These are phyloP conservation scores for Paecilomyces dactylethromorphus DNA, from an alignment of 2,329 filamentous ascomycete species.

Conservation along the genomic window DNA sequence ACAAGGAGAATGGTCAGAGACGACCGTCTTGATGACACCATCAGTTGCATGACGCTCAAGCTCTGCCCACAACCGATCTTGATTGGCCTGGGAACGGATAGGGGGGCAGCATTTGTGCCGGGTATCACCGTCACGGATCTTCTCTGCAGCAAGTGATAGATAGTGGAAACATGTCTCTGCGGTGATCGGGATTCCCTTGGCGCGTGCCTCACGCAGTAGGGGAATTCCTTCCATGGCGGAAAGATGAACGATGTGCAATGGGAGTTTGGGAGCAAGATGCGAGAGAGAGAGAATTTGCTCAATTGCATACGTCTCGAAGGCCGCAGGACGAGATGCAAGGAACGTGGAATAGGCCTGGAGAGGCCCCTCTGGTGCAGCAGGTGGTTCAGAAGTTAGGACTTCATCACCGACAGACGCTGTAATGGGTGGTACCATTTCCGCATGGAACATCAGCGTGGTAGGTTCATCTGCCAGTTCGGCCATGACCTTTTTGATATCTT, in stretches of 20 bases:
- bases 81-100: slow-evolving; percentile 74
- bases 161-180: slow-evolving; percentile 97
- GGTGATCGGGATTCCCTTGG: slow-evolving; percentile 72
- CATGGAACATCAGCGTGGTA: slow-evolving; percentile 97
- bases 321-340: slow-evolving; percentile 78
- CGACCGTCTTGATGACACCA: slow-evolving; percentile 83
- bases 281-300: slow-evolving; percentile 79
- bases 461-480: slow-evolving; percentile 68
- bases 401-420: slow-evolving; percentile 71
- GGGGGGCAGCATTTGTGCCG: slow-evolving; percentile 93
- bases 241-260: slow-evolving; percentile 88
- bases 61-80: slow-evolving; percentile 82
- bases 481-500: slow-evolving; percentile 76
- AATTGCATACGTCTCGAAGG: slow-evolving; percentile 87
- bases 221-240: slow-evolving; percentile 86
- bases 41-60: slow-evolving; percentile 53
- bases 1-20: slow-evolving; percentile 94
- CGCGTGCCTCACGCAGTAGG: slow-evolving; percentile 66
- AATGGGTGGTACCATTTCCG: slow-evolving; percentile 93
- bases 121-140: slow-evolving; percentile 77
- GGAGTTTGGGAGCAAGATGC: slow-evolving; percentile 70
- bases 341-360: slow-evolving; percentile 81
- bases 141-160: slow-evolving; percentile 74
- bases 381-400: slow-evolving; percentile 62
- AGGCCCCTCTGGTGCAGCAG: slow-evolving; percentile 63